Evolutionary conservation across 805 yeast genomes (phyloP).

Genomic region (Kluyveromyces dobzhanskii): DNA sequence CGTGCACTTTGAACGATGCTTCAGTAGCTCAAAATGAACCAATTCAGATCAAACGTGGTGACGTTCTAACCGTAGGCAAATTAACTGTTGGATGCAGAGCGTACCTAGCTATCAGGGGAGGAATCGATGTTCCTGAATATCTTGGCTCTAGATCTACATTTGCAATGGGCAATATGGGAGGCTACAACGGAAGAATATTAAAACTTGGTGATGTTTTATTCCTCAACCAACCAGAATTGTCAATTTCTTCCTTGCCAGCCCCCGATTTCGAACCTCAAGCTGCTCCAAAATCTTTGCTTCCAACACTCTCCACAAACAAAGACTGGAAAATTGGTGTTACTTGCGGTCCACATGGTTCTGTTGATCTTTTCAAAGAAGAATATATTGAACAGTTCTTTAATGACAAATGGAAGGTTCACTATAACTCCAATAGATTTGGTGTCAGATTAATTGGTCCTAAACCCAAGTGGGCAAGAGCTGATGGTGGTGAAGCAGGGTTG

Average conservation of each 20-base stretch:
- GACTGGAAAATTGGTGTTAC: slow-evolving; percentile 87
- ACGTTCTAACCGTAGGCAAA: slow-evolving; percentile 73
- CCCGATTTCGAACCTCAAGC: slow-evolving; percentile 59
- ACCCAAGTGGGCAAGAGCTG: slow-evolving; percentile 92
- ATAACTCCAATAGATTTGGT: slow-evolving; percentile 95
- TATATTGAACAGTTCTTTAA: slow-evolving; percentile 67
- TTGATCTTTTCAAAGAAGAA: slow-evolving; percentile 81
- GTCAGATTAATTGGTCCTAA: slow-evolving; percentile 91
- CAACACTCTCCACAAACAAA: slow-evolving; percentile 23
- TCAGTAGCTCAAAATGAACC: slow-evolving; percentile 64
- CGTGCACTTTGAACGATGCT: slow-evolving; percentile 56
- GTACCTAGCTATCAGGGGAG: slow-evolving; percentile 84
- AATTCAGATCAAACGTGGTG: slow-evolving; percentile 61
- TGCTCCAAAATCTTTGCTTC: slow-evolving; percentile 41
- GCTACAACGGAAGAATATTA: slow-evolving; percentile 85
- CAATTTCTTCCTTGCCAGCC: slow-evolving; percentile 61
- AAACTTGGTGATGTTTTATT: slow-evolving; percentile 89
- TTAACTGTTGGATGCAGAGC: slow-evolving; percentile 78
- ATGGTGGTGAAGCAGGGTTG: slow-evolving; percentile 96
- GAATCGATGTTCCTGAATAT: slow-evolving; percentile 89
- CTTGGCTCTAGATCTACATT: slow-evolving; percentile 95
- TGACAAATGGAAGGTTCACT: slow-evolving; percentile 87
- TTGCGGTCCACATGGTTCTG: slow-evolving; percentile 97
- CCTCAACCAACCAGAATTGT: slow-evolving; percentile 66
- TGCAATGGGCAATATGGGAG: slow-evolving; percentile 89